phyloP scores from a whole-genome alignment of 2,329 filamentous ascomycete genomes.

The Diaporthe humulicola region DNA sequence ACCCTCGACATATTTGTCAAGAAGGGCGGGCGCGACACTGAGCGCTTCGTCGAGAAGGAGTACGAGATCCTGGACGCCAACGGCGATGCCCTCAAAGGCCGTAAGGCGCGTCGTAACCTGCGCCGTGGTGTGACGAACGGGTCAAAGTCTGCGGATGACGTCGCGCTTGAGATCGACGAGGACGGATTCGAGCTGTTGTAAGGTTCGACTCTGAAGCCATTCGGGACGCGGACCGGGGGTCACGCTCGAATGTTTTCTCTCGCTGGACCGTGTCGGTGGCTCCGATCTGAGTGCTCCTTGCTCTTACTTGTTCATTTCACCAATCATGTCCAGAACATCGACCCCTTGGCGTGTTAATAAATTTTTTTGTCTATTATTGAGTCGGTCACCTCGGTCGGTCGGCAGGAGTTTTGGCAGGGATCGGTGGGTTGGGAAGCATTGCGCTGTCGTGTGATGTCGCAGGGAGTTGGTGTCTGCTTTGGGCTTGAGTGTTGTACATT shows the following conservation, averaged over 20 bases:
- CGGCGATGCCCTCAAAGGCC: conserved; percentile 58
- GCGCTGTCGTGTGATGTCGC: conserved; percentile 35
- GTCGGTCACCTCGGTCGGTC: conserved; percentile 21
- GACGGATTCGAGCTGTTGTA: conserved; percentile 59
- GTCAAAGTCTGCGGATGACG: conserved; percentile 43
- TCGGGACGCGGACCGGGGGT: not conserved
- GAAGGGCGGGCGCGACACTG: conserved; percentile 54
- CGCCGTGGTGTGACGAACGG: conserved; percentile 47
- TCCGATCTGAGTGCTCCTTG: not conserved
- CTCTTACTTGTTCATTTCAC: conserved; percentile 15
- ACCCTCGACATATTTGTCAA: conserved; percentile 56
- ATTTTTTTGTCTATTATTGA: conserved; percentile 11
- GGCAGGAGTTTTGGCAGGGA: conserved; percentile 29
- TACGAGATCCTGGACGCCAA: conserved; percentile 62
- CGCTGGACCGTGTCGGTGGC: not conserved
- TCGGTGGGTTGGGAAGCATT: conserved; percentile 27
- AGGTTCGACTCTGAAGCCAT: conserved; percentile 22
- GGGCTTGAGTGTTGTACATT: conserved; percentile 21
- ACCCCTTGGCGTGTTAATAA: conserved; percentile 26
- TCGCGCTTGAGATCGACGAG: conserved; percentile 50
- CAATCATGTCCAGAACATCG: not conserved
- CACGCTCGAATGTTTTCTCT: not conserved
- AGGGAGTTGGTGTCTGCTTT: conserved; percentile 36
- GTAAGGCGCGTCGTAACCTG: conserved; percentile 57
- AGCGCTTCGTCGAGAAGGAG: conserved; percentile 61